phyloP scores from a whole-genome alignment of 1,284 basidiomycete species.

The Apiotrichum brassicae region DNA sequence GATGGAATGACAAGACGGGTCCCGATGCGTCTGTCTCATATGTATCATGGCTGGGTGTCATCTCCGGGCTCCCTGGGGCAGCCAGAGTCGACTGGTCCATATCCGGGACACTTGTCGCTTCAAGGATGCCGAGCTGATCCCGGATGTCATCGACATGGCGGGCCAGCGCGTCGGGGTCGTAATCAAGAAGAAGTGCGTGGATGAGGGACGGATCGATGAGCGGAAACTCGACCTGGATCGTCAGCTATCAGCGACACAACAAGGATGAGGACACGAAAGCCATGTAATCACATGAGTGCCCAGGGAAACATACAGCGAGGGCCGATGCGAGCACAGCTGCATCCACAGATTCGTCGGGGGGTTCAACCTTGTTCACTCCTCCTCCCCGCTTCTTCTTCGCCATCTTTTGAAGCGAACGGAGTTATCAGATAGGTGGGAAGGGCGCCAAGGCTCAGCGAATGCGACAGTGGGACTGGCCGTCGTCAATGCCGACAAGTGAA shows the following conservation, averaged over 20 bases:
- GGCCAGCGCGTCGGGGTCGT: conserved; percentile 24
- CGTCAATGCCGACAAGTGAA: too few species aligned
- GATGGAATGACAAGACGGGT: too few species aligned
- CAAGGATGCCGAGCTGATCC: conserved; percentile 40
- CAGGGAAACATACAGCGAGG: conserved; percentile 13
- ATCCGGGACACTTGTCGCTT: conserved; percentile 43
- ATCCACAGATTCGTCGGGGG: conserved; percentile 11
- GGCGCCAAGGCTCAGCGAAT: too few species aligned
- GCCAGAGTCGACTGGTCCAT: conserved; percentile 10
- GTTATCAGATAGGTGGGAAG: too few species aligned
- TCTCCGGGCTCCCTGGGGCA: conserved; percentile 10
- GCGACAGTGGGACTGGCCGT: too few species aligned
- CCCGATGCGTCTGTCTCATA: not conserved
- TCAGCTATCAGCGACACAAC: not conserved
- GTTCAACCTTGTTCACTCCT: not conserved
- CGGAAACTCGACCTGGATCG: conserved; percentile 43
- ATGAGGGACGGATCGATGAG: conserved; percentile 40
- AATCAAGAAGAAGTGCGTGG: conserved; percentile 37
- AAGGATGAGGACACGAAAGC: too few species aligned
- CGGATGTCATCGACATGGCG: conserved; percentile 26
- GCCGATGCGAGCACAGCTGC: conserved; percentile 20
- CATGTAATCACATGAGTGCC: too few species aligned
- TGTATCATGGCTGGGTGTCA: not conserved
- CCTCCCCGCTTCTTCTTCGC: conserved; percentile 5
- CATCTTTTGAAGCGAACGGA: too few species aligned